Conservation (phyloP, 2,329 filamentous ascomycete species). For the Talaromyces atroroseus region DNA sequence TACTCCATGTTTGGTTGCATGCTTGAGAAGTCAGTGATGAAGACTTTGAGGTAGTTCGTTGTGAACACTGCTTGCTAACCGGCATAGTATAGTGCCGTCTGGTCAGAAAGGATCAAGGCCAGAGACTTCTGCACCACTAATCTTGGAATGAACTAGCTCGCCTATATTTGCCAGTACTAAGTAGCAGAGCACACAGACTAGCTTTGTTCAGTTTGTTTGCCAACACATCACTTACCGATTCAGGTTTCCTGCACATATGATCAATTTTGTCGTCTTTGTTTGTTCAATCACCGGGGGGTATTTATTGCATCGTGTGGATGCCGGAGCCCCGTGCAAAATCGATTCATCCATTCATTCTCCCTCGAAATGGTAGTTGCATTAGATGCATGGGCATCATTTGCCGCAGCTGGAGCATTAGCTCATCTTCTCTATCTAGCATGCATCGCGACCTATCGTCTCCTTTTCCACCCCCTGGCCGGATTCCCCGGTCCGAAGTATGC, state of each 20-base stretch:
- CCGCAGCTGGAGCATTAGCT: background rate
- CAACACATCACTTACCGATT: background rate
- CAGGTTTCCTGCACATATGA: background rate
- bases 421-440: background rate
- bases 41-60: background rate
- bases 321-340: background rate
- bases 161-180: background rate
- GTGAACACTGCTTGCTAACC: too few relatives aligned
- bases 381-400: background rate
- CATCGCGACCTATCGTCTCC: constrained; percentile 14
- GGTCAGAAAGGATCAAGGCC: too few relatives aligned
- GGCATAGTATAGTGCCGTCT: too few relatives aligned
- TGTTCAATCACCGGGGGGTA: background rate
- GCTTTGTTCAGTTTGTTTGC: background rate
- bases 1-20: background rate
- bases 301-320: background rate
- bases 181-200: background rate
- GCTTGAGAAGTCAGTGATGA: background rate
- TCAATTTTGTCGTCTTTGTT: background rate
- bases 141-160: background rate
- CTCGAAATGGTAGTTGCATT: constrained; percentile 4
- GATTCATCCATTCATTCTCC: background rate
- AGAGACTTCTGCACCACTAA: too few relatives aligned
- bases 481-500: constrained; percentile 20
- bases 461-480: constrained; percentile 18